phyloP scores from a whole-genome alignment of 2,329 filamentous ascomycete species.

The Aspergillus pseudoviridinutans region DNA sequence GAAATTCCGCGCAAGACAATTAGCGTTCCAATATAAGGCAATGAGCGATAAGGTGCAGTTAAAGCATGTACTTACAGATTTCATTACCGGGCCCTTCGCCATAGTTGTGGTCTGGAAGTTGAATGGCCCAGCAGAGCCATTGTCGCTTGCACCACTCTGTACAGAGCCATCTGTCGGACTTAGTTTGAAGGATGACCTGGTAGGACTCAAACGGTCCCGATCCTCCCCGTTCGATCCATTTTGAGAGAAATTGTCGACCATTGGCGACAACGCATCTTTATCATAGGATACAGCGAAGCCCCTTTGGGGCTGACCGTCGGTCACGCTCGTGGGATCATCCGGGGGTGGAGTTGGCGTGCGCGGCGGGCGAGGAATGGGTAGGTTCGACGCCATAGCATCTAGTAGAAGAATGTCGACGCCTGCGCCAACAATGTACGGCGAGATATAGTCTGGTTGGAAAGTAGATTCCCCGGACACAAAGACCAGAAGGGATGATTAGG shows the following conservation, averaged over 20 bases:
- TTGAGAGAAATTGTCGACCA: slow-evolving; percentile 34
- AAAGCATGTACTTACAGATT: slow-evolving; percentile 58
- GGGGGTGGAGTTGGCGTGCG: slow-evolving; percentile 63
- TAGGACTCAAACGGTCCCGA: slow-evolving; percentile 30
- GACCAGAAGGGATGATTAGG: background rate
- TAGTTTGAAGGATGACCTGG: slow-evolving; percentile 33
- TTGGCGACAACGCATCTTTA: slow-evolving; percentile 47
- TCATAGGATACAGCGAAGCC: slow-evolving; percentile 36
- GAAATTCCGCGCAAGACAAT: slow-evolving; percentile 14
- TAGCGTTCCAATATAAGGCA: slow-evolving; percentile 5
- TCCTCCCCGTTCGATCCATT: slow-evolving; percentile 15
- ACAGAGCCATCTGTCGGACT: slow-evolving; percentile 26
- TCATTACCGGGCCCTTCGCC: slow-evolving; percentile 65
- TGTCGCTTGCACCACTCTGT: slow-evolving; percentile 28
- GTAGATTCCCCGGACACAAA: background rate
- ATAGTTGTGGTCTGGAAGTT: slow-evolving; percentile 87
- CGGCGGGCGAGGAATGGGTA: slow-evolving; percentile 58
- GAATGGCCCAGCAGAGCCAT: slow-evolving; percentile 61
- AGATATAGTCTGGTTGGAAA: background rate
- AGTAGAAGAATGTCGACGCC: background rate
- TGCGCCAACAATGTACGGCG: background rate
- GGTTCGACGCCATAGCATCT: slow-evolving; percentile 53
- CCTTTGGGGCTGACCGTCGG: slow-evolving; percentile 19
- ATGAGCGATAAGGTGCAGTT: background rate
- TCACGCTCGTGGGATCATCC: slow-evolving; percentile 39